Conservation (phyloP, 176 grass and related monocot genomes). For the Poa pratensis region DNA sequence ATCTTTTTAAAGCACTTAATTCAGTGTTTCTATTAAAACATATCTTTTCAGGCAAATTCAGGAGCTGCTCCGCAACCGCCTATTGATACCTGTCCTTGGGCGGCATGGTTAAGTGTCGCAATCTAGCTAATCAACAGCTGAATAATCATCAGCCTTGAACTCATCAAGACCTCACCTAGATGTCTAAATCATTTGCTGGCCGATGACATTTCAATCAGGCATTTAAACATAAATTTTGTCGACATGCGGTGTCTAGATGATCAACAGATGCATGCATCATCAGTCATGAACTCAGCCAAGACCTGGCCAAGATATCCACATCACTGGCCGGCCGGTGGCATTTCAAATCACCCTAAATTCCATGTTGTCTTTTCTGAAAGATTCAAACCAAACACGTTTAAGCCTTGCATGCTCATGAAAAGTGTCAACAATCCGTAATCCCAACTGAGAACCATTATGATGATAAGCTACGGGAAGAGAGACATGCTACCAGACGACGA, state of each 20-base stretch:
- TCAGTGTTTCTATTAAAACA: neutral
- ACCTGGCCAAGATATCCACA: neutral
- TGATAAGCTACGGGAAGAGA: neutral
- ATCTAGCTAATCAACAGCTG: conserved; percentile 22
- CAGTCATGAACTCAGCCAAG: neutral
- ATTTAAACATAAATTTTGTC: neutral
- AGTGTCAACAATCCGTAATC: neutral
- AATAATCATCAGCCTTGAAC: neutral
- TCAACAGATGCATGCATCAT: neutral
- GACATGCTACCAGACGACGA: conserved; percentile 25
- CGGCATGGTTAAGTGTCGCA: neutral
- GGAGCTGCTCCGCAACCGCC: neutral
- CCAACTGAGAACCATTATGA: neutral
- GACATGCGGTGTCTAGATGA: neutral
- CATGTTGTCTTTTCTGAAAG: neutral
- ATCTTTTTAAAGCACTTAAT: neutral
- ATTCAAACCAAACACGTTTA: neutral
- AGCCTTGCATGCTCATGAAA: neutral
- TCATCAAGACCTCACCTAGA: neutral
- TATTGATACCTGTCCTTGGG: neutral
- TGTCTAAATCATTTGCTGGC: conserved; percentile 16
- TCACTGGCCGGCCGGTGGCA: conserved; percentile 9
- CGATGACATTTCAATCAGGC: neutral
- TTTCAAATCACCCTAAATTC: neutral
- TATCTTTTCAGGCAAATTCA: neutral